phyloP scores from a whole-genome alignment of 345 rosid genomes.

The Moricandia moricandioides region DNA sequence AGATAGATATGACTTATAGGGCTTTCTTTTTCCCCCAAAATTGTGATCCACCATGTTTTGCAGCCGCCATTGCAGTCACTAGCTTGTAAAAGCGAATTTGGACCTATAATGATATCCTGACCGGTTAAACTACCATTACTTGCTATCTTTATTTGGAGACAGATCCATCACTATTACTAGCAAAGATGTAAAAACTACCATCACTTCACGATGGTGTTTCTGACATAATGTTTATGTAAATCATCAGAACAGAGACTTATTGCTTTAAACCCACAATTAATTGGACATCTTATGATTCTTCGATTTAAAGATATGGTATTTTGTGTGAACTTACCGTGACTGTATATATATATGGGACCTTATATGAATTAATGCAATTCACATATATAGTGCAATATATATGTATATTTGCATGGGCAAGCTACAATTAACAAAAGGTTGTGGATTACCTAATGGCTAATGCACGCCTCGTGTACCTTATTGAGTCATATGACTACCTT shows the following conservation, averaged over 20 bases:
- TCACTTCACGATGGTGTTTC: background rate
- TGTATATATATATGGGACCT: background rate
- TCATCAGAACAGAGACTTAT: background rate
- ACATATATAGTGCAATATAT: background rate
- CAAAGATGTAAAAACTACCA: background rate
- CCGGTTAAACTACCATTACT: background rate
- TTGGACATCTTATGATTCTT: background rate
- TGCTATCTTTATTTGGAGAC: background rate
- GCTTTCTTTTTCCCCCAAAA: background rate
- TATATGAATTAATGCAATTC: background rate
- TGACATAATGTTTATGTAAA: background rate
- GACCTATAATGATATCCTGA: background rate
- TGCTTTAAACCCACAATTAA: background rate
- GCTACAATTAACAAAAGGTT: slow-evolving; percentile 31
- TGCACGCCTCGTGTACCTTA: slow-evolving; percentile 30
- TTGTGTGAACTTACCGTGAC: background rate
- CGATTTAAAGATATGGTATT: background rate
- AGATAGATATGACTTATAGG: background rate
- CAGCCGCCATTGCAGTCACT: background rate
- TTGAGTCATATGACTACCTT: slow-evolving; percentile 10
- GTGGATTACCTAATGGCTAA: slow-evolving; percentile 22
- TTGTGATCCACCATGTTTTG: background rate
- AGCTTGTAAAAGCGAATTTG: background rate
- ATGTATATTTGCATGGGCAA: slow-evolving; percentile 23
- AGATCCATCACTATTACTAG: background rate